phyloP scores from a whole-genome alignment of 805 yeast species.

The Zygosaccharomyces bailii region DNA sequence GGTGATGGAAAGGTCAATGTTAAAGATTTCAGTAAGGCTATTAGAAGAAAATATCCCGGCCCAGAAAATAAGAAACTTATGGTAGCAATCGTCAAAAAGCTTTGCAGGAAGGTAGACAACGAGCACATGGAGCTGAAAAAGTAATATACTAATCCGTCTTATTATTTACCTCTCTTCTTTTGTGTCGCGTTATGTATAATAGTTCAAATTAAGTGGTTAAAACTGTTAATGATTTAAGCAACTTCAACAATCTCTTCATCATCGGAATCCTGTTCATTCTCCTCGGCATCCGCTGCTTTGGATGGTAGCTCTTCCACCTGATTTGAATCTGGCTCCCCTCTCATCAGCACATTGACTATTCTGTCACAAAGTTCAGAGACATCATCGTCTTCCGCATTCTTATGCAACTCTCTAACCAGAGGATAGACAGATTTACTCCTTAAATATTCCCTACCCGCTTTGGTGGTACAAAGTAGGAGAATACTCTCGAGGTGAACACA shows the following conservation, averaged over 20 bases:
- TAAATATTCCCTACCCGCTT: constrained; percentile 65
- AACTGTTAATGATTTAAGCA: constrained; percentile 19
- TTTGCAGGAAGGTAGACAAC: constrained; percentile 32
- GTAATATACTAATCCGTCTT: constrained; percentile 6
- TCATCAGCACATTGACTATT: constrained; percentile 83
- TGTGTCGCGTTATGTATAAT: constrained; percentile 1
- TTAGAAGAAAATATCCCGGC: constrained; percentile 51
- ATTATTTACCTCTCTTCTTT: too few relatives aligned
- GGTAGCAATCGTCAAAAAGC: constrained; percentile 32
- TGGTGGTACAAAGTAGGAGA: constrained; percentile 73
- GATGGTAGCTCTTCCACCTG: constrained; percentile 46
- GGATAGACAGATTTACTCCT: constrained; percentile 85
- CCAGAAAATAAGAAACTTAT: constrained; percentile 31
- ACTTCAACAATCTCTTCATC: constrained; percentile 37
- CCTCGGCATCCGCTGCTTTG: constrained; percentile 49
- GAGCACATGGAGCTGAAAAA: constrained; percentile 34
- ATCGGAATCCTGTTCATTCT: constrained; percentile 33
- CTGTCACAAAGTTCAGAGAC: constrained; percentile 74
- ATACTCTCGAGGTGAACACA: constrained; percentile 76
- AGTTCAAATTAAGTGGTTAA: constrained; percentile 1
- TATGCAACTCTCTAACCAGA: constrained; percentile 80
- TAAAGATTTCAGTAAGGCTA: constrained; percentile 58
- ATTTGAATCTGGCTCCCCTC: constrained; percentile 66
- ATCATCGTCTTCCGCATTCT: constrained; percentile 45
- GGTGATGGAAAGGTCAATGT: constrained; percentile 37